Base-by-base conservation (phyloP, 208 protist genomes). In the Acanthamoeba pearcei region DNA sequence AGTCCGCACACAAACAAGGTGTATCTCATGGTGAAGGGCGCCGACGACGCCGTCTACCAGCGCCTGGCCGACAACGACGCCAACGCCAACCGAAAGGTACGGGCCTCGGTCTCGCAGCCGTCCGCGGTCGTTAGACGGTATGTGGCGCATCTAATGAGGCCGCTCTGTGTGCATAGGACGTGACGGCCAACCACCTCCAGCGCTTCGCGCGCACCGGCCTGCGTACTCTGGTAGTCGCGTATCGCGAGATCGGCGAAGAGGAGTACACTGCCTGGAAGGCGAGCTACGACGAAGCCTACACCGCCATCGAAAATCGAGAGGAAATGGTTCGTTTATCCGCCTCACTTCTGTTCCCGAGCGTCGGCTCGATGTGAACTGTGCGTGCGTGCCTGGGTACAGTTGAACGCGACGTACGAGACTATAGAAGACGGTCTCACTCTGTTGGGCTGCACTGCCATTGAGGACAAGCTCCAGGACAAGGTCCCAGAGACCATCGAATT, bases 391-490 rank as follows among this genome's bases (percentile, higher is more conserved):
- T 64, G 57, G 15, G 17, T 38, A 1, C 68, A 74, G 68, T 32
- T 83, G 53, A 64, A 91, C 32, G 15, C 27, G 3, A 17, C 70
- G 53, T 32, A 91, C 55, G 29, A 92, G 60, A 19, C 94, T 95
- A 51, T 51, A 92, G 99, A 99, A 95, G 68, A 80, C 32, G 96
- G 98, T 76, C 90, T 99, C 46, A 86, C 97, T 68, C 95, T 99
- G 13, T 76, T 98, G 8, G 98, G 98, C 27, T 83, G 89, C 5
- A 99, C 98, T 0, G 98, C 98, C 0, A 98, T 99, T 66, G 98
- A 99, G 96, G 99, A 99, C 97, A 98, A 99, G 96, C 96, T 99
- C 70, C 99, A 99, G 96, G 98, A 98, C 27, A 97, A 96, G n/a
- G 99, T 99, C 5, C 98, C 98, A 24, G 98, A 99, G 92, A 98